A percentile compares a stretch with the other conserved stretches of the same genome.
These are phyloP conservation scores for Colletotrichum sojae DNA, from an alignment of 2,329 filamentous ascomycete genomes.

Conservation along the genomic window DNA sequence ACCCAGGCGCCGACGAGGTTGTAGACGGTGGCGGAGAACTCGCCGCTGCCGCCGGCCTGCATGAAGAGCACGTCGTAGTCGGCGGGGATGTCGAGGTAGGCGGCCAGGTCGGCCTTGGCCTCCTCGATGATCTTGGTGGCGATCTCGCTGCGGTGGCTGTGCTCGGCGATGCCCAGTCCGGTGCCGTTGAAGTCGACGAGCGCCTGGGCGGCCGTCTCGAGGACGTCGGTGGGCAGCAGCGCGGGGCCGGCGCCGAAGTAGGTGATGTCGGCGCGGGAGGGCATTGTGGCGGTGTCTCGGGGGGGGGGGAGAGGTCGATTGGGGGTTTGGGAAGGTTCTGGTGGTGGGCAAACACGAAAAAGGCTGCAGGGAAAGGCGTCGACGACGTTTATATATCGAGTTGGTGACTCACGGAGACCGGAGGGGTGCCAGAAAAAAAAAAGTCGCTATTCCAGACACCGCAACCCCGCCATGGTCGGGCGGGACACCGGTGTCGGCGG, in stretches of 20 bases:
- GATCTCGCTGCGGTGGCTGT: constrained; percentile 87
- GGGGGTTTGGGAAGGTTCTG: background rate
- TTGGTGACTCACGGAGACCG: constrained; percentile 32
- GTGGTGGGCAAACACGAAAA: background rate
- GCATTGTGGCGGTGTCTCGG: constrained; percentile 64
- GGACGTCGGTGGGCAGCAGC: constrained; percentile 84
- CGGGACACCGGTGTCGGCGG: constrained; percentile 33
- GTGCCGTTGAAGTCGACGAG: constrained; percentile 86
- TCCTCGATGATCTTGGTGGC: constrained; percentile 85
- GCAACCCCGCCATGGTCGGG: constrained; percentile 40
- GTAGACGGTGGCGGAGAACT: constrained; percentile 88
- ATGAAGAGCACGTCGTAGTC: constrained; percentile 92
- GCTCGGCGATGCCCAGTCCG: constrained; percentile 88
- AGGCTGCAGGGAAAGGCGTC: background rate
- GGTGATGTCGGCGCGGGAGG: constrained; percentile 79
- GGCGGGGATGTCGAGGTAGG: constrained; percentile 84
- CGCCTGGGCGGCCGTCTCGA: constrained; percentile 81
- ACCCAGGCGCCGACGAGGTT: constrained; percentile 91
- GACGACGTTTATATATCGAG: constrained; percentile 13
- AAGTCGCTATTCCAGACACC: constrained; percentile 37
- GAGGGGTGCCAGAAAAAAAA: constrained; percentile 30
- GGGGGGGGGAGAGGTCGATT: too few relatives aligned
- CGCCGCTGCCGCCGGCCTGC: constrained; percentile 87
- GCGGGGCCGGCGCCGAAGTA: constrained; percentile 95
- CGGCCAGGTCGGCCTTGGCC: constrained; percentile 80